These are phyloP conservation scores for Verticillium isaacii DNA, from an alignment of 2,329 filamentous ascomycete genomes.

Conservation along the genomic window DNA sequence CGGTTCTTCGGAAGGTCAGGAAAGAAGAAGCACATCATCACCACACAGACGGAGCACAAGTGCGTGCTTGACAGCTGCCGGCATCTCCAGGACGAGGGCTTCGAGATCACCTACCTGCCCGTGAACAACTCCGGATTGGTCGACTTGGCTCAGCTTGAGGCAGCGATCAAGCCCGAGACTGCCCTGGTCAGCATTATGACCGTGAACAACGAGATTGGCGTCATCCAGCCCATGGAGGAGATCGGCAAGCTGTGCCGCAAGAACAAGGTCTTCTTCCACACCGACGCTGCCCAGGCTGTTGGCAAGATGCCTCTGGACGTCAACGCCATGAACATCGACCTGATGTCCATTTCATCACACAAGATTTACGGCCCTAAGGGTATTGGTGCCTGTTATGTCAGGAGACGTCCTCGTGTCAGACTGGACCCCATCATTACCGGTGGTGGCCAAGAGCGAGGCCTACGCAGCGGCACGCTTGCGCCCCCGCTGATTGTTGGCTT, in stretches of 20 bases:
- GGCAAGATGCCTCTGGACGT: conserved; percentile 97
- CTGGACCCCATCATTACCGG: conserved; percentile 94
- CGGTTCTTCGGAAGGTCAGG: conserved; percentile 88
- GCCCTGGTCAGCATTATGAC: conserved; percentile 95
- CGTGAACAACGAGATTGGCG: conserved; percentile 98
- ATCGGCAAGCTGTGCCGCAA: conserved; percentile 88
- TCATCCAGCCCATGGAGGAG: conserved; percentile 92
- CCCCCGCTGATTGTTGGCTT: conserved; percentile 88
- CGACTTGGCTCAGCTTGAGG: conserved; percentile 77
- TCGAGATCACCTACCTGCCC: conserved; percentile 93
- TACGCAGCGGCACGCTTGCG: conserved; percentile 90
- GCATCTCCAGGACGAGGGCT: conserved; percentile 94
- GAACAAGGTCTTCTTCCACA: conserved; percentile 97
- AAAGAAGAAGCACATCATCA: conserved; percentile 99
- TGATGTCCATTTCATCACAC: conserved; percentile 98
- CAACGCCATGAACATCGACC: conserved; percentile 94
- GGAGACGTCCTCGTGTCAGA: conserved; percentile 86
- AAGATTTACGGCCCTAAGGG: conserved; percentile 99
- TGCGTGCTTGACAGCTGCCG: conserved; percentile 96
- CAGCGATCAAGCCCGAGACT: conserved; percentile 86
- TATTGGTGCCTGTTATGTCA: conserved; percentile 92
- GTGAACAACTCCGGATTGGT: conserved; percentile 85
- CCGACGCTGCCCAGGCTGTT: conserved; percentile 93
- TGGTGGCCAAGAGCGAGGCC: conserved; percentile 90
- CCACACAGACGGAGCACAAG: conserved; percentile 97